These are phyloP conservation scores for Leccinum sublutescens DNA, from an alignment of 768 basidiomycete species.

Conservation along the genomic window DNA sequence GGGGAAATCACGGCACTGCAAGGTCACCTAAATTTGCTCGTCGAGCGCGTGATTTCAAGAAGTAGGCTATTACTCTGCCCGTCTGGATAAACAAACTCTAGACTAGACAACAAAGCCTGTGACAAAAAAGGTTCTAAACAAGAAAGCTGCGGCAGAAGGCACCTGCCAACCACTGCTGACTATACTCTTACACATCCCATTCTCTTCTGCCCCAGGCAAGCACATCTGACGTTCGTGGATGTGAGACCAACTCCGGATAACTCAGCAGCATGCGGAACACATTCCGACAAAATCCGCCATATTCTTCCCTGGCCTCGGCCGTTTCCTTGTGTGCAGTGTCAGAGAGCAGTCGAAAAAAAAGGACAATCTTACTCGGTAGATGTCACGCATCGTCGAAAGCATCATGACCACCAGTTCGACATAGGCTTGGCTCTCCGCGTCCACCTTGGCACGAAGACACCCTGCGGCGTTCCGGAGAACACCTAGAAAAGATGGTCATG, in stretches of 20 bases:
- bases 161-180: not conserved
- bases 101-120: not conserved
- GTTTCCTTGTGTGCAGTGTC: slow-evolving; percentile 9
- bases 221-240: slow-evolving; percentile 33
- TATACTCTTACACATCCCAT: slow-evolving; percentile 2
- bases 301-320: slow-evolving; percentile 25
- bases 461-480: slow-evolving; percentile 45
- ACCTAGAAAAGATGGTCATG: slow-evolving; percentile 33
- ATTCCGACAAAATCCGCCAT: slow-evolving; percentile 36
- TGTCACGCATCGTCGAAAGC: slow-evolving; percentile 52
- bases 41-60: too few relatives aligned
- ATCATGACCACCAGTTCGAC: slow-evolving; percentile 43
- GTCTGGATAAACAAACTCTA: not conserved
- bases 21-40: too few relatives aligned
- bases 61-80: too few relatives aligned
- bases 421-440: slow-evolving; percentile 37
- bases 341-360: not conserved
- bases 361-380: slow-evolving; percentile 38
- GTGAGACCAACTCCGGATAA: slow-evolving; percentile 32
- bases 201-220: slow-evolving; percentile 30
- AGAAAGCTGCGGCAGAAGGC: not conserved
- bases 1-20: too few relatives aligned
- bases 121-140: not conserved
- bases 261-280: slow-evolving; percentile 30
- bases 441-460: slow-evolving; percentile 33